These are phyloP conservation scores for Pachysandra terminalis DNA, from an alignment of 164 flowering plant genomes.

Conservation along the genomic window DNA sequence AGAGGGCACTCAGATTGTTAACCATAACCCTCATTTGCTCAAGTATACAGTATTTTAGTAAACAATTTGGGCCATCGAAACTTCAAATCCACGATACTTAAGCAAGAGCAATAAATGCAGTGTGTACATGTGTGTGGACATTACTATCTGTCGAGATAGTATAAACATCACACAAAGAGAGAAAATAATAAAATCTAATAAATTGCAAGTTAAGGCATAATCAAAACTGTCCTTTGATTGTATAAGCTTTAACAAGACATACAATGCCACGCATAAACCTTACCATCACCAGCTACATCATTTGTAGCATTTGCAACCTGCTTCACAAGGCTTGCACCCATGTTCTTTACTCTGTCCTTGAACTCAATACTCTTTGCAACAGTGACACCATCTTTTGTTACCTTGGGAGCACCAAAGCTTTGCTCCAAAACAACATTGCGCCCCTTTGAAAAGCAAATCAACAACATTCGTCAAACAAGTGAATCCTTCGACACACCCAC, in stretches of 20 bases:
- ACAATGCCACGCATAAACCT: conserved; percentile 10
- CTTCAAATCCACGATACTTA: not conserved
- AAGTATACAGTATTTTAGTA: not conserved
- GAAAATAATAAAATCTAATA: no score
- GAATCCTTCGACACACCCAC: not conserved
- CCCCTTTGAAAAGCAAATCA: conserved; percentile 42
- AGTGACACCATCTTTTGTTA: conserved; percentile 97
- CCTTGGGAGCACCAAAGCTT: conserved; percentile 92
- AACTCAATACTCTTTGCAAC: conserved; percentile 97
- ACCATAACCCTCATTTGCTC: not conserved
- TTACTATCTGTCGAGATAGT: no score
- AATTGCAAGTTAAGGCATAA: not conserved
- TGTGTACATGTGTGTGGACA: not conserved
- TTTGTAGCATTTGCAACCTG: conserved; percentile 99
- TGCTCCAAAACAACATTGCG: conserved; percentile 89
- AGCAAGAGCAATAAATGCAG: no score
- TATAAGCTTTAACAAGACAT: not conserved
- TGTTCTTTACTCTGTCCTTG: conserved; percentile 76
- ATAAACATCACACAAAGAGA: not conserved
- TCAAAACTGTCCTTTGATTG: not conserved
- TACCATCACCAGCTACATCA: conserved; percentile 96
- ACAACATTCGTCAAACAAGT: not conserved
- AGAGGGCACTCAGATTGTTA: not conserved
- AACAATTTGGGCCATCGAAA: not conserved
- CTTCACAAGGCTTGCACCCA: conserved; percentile 97